phyloP scores from a whole-genome alignment of 345 rosid genomes.

The Syzygium aromaticum region DNA sequence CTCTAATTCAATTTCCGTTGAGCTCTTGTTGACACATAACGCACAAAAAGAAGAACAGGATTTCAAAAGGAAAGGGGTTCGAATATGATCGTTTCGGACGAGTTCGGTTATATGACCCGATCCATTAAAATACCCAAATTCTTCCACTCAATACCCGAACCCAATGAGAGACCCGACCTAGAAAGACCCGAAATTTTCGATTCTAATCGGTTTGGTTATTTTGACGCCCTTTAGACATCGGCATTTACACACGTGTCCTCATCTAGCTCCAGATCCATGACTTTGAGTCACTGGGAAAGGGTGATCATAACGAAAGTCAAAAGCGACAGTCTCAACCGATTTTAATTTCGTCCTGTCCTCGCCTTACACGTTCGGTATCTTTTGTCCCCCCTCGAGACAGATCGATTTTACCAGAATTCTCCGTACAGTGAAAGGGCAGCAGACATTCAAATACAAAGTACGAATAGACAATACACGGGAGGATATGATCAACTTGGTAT shows the following conservation, averaged over 20 bases:
- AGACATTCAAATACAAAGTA: not conserved
- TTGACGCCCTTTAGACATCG: not conserved
- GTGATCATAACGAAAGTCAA: not conserved
- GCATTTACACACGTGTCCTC: not conserved
- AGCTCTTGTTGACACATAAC: not conserved
- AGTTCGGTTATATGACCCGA: not conserved
- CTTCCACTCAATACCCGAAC: not conserved
- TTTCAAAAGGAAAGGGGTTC: not conserved
- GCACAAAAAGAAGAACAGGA: not conserved
- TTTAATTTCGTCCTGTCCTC: not conserved
- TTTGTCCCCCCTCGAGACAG: not conserved
- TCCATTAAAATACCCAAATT: not conserved
- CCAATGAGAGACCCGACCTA: not conserved
- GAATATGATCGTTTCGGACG: not conserved
- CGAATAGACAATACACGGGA: not conserved
- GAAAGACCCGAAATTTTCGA: not conserved
- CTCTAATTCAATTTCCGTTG: not conserved
- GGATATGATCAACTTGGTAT: not conserved
- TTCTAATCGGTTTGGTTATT: not conserved
- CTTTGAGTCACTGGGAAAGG: not conserved
- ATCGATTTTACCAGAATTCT: not conserved
- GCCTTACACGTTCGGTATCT: not conserved
- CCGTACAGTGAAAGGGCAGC: not conserved
- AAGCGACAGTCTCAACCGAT: not conserved
- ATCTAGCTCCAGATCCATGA: not conserved